Conservation (phyloP, 2,329 filamentous ascomycete species). For the Aspergillus pseudoviridinutans region DNA sequence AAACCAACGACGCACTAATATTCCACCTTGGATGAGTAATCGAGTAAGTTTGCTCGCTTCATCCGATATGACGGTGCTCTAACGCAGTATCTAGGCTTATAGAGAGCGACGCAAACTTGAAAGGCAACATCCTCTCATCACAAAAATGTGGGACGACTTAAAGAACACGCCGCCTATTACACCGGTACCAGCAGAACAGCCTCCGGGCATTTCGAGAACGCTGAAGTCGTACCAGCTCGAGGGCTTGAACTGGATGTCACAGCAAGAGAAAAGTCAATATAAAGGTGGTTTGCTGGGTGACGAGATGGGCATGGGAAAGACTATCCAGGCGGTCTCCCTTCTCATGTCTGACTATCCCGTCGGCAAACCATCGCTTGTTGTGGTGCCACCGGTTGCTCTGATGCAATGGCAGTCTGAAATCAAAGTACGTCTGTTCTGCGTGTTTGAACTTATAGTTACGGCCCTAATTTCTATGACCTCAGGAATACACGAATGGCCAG, state of each 20-base stretch:
- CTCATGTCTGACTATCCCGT: constrained; percentile 97
- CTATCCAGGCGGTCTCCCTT: constrained; percentile 93
- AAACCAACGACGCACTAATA: neutral
- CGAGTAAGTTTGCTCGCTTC: constrained; percentile 25
- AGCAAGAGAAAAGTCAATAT: constrained; percentile 81
- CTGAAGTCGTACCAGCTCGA: constrained; percentile 93
- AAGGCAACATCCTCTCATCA: constrained; percentile 69
- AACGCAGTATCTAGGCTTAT: constrained; percentile 32
- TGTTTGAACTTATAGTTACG: neutral
- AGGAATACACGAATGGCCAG: constrained; percentile 74
- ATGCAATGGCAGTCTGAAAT: constrained; percentile 94
- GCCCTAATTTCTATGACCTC: neutral
- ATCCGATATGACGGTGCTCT: constrained; percentile 10
- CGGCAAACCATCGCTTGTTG: constrained; percentile 75
- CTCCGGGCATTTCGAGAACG: constrained; percentile 70
- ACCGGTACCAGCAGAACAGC: constrained; percentile 64
- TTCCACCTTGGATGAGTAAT: constrained; percentile 17
- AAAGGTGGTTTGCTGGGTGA: constrained; percentile 89
- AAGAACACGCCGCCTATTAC: constrained; percentile 64
- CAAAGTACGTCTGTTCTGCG: constrained; percentile 45
- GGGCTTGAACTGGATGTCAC: constrained; percentile 89
- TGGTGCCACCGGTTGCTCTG: constrained; percentile 87
- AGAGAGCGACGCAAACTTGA: constrained; percentile 67
- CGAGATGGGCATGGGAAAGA: constrained; percentile 99
- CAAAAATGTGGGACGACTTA: constrained; percentile 80